Conservation (phyloP, 1,284 basidiomycete genomes). For the Moesziomyces parantarcticus region DNA sequence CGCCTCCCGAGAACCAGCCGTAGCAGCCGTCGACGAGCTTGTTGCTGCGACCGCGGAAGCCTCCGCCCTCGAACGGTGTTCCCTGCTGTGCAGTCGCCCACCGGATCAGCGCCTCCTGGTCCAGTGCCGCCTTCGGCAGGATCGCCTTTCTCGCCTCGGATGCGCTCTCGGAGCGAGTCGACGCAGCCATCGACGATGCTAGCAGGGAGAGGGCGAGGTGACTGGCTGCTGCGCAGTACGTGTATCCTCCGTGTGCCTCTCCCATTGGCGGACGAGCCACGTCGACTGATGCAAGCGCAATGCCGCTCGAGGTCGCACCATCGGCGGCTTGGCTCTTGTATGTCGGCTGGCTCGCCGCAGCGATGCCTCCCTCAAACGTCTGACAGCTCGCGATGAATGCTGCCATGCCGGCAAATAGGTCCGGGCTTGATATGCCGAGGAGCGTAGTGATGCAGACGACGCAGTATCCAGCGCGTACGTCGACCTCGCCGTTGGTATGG, state of each 20-base stretch:
- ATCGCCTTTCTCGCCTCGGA: background rate
- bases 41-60: conserved; percentile 92
- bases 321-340: conserved; percentile 14
- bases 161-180: conserved; percentile 1
- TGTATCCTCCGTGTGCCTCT: conserved; percentile 98
- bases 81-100: conserved; percentile 93
- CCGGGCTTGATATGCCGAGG: conserved; percentile 85
- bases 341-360: conserved; percentile 81
- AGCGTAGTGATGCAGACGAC: conserved; percentile 78
- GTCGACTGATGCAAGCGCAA: conserved; percentile 19
- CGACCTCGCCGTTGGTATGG: conserved; percentile 86
- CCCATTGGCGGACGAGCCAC: conserved; percentile 76
- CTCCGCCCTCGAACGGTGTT: conserved; percentile 82
- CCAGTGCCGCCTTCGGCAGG: conserved; percentile 70
- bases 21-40: conserved; percentile 99
- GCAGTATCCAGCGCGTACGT: conserved; percentile 86
- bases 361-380: conserved; percentile 97
- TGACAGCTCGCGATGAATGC: conserved; percentile 79
- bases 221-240: conserved; percentile 87
- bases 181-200: conserved; percentile 7
- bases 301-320: conserved; percentile 27
- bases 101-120: conserved; percentile 76
- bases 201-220: conserved; percentile 80
- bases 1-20: conserved; percentile 93
- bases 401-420: conserved; percentile 75